phyloP scores from a whole-genome alignment of 1,284 basidiomycete genomes.

The Phenoliferia sp. region DNA sequence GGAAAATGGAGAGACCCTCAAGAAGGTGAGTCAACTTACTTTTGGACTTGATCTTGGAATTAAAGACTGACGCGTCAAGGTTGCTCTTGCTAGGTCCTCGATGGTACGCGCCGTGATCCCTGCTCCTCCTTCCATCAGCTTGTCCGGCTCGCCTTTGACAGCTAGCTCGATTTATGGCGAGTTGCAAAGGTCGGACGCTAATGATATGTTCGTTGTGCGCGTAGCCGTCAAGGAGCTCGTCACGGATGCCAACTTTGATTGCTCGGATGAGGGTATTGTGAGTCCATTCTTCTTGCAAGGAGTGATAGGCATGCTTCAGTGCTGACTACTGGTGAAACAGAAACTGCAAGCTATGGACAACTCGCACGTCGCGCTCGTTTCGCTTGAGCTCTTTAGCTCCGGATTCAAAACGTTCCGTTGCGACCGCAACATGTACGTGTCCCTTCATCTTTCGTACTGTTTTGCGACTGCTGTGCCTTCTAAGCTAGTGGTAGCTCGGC shows the following conservation, averaged over 20 bases:
- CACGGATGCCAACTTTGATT: constrained; percentile 96
- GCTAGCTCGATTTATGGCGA: neutral
- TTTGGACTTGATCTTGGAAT: neutral
- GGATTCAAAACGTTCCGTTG: constrained; percentile 90
- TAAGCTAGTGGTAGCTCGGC: too few relatives aligned
- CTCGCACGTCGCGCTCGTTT: constrained; percentile 95
- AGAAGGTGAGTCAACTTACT: constrained; percentile 28
- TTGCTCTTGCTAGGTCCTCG: constrained; percentile 30
- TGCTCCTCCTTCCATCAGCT: neutral
- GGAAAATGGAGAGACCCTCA: constrained; percentile 36
- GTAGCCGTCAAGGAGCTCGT: constrained; percentile 95
- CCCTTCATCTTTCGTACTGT: neutral
- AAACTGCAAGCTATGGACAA: constrained; percentile 99
- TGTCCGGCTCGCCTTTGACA: neutral
- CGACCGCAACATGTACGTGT: constrained; percentile 72
- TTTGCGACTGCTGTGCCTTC: too few relatives aligned
- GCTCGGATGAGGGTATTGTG: constrained; percentile 90
- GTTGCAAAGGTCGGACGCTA: neutral
- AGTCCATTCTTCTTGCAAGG: constrained; percentile 42
- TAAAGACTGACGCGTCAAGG: neutral
- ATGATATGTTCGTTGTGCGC: neutral
- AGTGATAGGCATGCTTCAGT: neutral
- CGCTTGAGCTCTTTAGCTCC: constrained; percentile 67
- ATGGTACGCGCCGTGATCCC: constrained; percentile 23
- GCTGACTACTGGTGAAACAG: constrained; percentile 31